Evolutionary conservation across 495 filamentous ascomycete genomes (phyloP).

Genomic region (Tuber melanosporum): DNA sequence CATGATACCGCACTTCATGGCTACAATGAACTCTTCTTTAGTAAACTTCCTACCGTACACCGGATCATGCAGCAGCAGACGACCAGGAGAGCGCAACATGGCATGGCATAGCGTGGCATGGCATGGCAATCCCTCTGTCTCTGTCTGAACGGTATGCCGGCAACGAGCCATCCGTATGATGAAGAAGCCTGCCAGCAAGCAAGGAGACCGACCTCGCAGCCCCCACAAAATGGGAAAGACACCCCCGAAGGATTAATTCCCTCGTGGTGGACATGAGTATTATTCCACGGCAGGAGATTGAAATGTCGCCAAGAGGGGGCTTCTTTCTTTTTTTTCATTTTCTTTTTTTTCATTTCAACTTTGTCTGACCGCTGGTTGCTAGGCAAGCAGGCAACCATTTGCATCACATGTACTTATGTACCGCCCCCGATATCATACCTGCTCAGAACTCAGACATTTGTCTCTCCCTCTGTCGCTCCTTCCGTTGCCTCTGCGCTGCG

Average conservation of each 20-base stretch:
- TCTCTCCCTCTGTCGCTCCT: background rate
- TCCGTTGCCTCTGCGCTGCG: background rate
- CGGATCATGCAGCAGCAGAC: background rate
- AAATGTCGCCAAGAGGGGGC: background rate
- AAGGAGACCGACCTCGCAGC: background rate
- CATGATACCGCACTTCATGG: background rate
- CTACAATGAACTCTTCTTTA: background rate
- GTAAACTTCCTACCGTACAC: background rate
- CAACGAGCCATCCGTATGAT: background rate
- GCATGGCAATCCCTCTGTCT: background rate
- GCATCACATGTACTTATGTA: background rate
- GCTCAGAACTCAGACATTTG: background rate
- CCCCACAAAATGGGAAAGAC: background rate
- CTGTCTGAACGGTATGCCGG: background rate
- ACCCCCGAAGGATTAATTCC: background rate
- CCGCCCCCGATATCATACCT: background rate
- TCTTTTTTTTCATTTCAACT: background rate
- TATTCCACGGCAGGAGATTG: background rate
- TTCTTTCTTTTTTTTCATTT: background rate
- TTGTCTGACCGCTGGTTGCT: background rate
- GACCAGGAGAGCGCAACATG: background rate
- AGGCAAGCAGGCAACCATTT: background rate
- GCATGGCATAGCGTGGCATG: background rate
- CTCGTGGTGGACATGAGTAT: background rate
- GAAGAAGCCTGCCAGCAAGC: background rate